Conservation (phyloP, 2,329 filamentous ascomycete species). For the Aspergillus ustus region DNA sequence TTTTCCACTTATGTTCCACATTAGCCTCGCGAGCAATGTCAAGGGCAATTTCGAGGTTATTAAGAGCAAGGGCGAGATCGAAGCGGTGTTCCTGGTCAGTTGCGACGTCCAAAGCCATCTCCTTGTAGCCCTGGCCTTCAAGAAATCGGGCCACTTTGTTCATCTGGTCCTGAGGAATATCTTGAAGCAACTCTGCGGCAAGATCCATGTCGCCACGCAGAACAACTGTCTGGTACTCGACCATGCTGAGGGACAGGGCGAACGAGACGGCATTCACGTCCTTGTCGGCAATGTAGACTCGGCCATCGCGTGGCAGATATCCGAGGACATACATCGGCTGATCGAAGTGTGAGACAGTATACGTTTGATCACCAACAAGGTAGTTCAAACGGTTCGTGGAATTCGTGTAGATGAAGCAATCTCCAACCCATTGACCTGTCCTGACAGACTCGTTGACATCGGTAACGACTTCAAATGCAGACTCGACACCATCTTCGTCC, state of each 20-base stretch:
- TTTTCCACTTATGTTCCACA: slow-evolving; percentile 98
- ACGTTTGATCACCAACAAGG: slow-evolving; percentile 95
- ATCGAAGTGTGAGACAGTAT: slow-evolving; percentile 97
- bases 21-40: slow-evolving; percentile 82
- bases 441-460: slow-evolving; percentile 92
- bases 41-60: slow-evolving; percentile 82
- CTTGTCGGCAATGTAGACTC: slow-evolving; percentile 94
- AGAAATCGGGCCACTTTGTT: slow-evolving; percentile 98
- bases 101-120: slow-evolving; percentile 89
- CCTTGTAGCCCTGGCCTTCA: slow-evolving; percentile 96
- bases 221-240: slow-evolving; percentile 96
- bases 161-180: slow-evolving; percentile 88
- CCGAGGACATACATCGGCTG: slow-evolving; percentile 92
- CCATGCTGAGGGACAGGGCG: slow-evolving; percentile 83
- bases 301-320: slow-evolving; percentile 93
- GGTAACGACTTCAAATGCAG: slow-evolving; percentile 94
- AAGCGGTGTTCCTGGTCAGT: slow-evolving; percentile 97
- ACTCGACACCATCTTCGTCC: slow-evolving; percentile 90
- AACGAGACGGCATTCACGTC: slow-evolving; percentile 92
- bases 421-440: slow-evolving; percentile 96
- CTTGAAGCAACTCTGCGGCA: slow-evolving; percentile 80
- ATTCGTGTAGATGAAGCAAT: slow-evolving; percentile 99
- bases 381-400: slow-evolving; percentile 96
- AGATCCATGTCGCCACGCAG: slow-evolving; percentile 92
- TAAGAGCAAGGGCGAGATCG: slow-evolving; percentile 82